Base-by-base conservation (phyloP, 805 yeast genomes). In the Spathaspora sp. region DNA sequence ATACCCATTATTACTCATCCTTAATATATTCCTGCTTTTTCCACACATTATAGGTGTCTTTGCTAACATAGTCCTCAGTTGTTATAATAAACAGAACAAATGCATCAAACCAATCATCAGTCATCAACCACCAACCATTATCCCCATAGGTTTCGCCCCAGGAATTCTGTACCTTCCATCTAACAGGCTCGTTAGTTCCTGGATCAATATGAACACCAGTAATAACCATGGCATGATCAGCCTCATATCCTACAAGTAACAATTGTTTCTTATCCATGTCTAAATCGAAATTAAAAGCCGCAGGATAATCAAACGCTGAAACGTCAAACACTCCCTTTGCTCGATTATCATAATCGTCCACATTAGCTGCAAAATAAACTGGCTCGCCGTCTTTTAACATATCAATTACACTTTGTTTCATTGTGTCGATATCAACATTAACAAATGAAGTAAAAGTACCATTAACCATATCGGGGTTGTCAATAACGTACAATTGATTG, bases 211-310 rank as follows among this genome's bases (percentile, higher is more conserved):
- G 91, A 45, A 87, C 93, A 32, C 85, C 96, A 12, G 91, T 85
- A 61, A 89, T 81, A 20, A 84, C 78, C 97, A 89, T 90, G 38
- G 97, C 97, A 62, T 89, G 97, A 14, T 96, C 89, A 56, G 89
- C 83, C 52, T 82, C 83, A 57, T 86, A 84, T 54, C 76, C 69
- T 55, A 89, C 83, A 3, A 31, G 35, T 31, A 11, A 11, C 56
- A 96, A 76, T 47, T 89, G 85, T 18, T 82, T 82, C 72, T 90
- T 89, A 48, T 65, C 55, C 60, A 69, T 79, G 75, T 49, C 79
- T 72, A 60, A 78, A 69, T 49, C 75, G 65, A 75, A 82, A 76
- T 46, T 84, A 60, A 82, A 77, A 1, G 77, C 76, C 50, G 83
- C 67, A 55, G 26, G 6, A 23, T 23, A 23, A 23, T 23, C 26